Evolutionary conservation across 257 asterid species (phyloP), one percentile per base, ranked within the genome.

Genomic region (Scutellaria galericulata): DNA sequence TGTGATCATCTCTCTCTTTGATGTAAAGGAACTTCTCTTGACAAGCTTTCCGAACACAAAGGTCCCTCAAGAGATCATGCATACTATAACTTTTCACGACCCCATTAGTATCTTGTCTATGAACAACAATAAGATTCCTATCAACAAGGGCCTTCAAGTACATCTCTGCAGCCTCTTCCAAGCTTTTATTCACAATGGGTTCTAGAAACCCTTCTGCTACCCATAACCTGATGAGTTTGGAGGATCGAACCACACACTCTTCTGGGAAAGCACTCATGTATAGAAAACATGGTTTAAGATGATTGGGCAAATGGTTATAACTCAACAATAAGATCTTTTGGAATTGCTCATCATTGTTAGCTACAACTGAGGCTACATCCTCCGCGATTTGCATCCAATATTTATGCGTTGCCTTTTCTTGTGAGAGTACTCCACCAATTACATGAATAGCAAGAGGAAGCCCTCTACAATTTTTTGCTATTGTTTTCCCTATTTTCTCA

Each of bases 361-460:
- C 53, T 1, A 68, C 7, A 0, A 24, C 54, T 0, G 53, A 14
- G n/a, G 59, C 4, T 1, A 68, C 73, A 6, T 63, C 58, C 1
- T 58, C 20, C 0, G 52, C 50, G 56, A 79, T 27, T 7, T 70
- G 8, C 40, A 9, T 39, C 83, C 79, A 74, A 4, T 4, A 12
- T 4, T 69, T 24, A 24, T 6, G 3, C 2, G n/a, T 56, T 40
- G 39, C 41, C 7, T 74, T 41, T 0, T 60, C 39, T 12, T 60
- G 50, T 0, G 76, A 57, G 9, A 74, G 52, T 10, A 69, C 5
- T 31, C 80, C 74, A 45, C 83, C 74, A 22, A 68, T 41, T 39
- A 74, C 77, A 45, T 54, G 50, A 59, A 74, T 63, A 11, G 77
- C 77, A 14, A 78, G 72, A 54, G 79, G 79, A 20, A 74, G 73